phyloP scores from a whole-genome alignment of 176 grass and related monocot genomes.

The Lolium rigidum region DNA sequence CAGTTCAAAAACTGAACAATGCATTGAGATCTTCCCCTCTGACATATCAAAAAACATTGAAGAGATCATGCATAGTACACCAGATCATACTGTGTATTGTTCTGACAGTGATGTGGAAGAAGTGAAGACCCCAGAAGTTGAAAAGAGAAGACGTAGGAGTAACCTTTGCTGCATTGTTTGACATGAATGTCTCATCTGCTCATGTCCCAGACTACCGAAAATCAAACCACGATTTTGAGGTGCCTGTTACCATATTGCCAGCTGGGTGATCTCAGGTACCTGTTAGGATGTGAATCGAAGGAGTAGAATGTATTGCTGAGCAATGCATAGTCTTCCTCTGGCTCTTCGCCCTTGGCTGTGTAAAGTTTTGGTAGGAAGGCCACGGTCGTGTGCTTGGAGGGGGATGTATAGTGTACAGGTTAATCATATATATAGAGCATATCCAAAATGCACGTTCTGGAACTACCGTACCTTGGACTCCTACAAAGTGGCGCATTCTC shows the following conservation, averaged over 20 bases:
- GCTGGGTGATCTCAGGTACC: background rate
- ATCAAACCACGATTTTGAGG: background rate
- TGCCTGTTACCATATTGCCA: background rate
- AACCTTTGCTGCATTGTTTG: background rate
- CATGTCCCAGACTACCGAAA: background rate
- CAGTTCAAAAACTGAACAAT: slow-evolving; percentile 19
- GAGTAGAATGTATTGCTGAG: background rate
- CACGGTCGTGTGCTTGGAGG: slow-evolving; percentile 13
- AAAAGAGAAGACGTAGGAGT: accelerated
- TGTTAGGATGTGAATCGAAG: background rate
- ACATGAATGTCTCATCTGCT: background rate
- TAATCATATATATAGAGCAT: slow-evolving; percentile 23
- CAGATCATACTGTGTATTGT: background rate
- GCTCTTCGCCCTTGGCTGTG: background rate
- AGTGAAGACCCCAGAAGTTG: background rate
- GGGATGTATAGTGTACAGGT: slow-evolving; percentile 50
- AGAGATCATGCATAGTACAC: background rate
- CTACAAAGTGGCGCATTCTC: background rate
- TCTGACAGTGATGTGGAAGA: slow-evolving; percentile 37
- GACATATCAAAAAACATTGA: slow-evolving; percentile 1
- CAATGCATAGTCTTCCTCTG: background rate
- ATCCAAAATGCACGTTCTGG: slow-evolving; percentile 16
- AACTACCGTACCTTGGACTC: background rate
- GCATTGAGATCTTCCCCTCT: background rate
- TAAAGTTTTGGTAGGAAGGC: background rate